Percentiles rank a stretch among this genome's conserved stretches.
phyloP scores from a whole-genome alignment of 495 filamentous ascomycete genomes.

The Patellaria atrata region DNA sequence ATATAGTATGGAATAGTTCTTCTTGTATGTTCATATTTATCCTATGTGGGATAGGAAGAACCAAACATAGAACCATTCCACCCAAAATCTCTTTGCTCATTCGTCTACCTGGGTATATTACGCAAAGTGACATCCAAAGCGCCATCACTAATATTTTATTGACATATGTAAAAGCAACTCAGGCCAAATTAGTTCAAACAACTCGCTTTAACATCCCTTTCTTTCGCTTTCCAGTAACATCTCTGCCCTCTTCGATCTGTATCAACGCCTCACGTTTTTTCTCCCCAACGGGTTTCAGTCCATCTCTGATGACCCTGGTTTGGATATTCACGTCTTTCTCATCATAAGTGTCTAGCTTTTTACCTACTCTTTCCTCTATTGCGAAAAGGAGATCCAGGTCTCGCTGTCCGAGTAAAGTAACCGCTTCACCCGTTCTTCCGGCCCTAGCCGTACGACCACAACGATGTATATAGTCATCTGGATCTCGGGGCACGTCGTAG shows the following conservation, averaged over 20 bases:
- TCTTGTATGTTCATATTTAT: too few species aligned
- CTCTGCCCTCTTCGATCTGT: slow-evolving; percentile 81
- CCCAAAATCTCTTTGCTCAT: too few species aligned
- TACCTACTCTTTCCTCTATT: slow-evolving; percentile 72
- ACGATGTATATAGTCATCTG: slow-evolving; percentile 94
- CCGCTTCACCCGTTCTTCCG: slow-evolving; percentile 61
- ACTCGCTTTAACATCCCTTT: slow-evolving; percentile 39
- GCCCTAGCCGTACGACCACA: slow-evolving; percentile 92
- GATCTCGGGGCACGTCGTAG: slow-evolving; percentile 86
- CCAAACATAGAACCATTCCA: too few species aligned
- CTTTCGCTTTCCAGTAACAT: slow-evolving; percentile 66
- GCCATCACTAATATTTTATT: too few species aligned
- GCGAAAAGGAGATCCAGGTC: slow-evolving; percentile 76
- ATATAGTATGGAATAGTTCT: too few species aligned
- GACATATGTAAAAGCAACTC: too few species aligned
- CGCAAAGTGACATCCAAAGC: too few species aligned
- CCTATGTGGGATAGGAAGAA: too few species aligned
- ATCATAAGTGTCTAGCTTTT: slow-evolving; percentile 63
- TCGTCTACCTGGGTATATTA: too few species aligned
- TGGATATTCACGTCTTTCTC: slow-evolving; percentile 89
- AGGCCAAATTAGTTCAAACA: too few species aligned
- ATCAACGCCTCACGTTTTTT: slow-evolving; percentile 81
- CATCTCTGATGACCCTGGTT: slow-evolving; percentile 64
- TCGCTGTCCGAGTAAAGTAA: slow-evolving; percentile 83
- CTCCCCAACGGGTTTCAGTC: slow-evolving; percentile 74